A percentile compares a stretch with the other conserved stretches of the same genome.
Evolutionary conservation across 192 early-diverging fungal genomes (phyloP).

Genomic region (Entomortierella beljakovae): DNA sequence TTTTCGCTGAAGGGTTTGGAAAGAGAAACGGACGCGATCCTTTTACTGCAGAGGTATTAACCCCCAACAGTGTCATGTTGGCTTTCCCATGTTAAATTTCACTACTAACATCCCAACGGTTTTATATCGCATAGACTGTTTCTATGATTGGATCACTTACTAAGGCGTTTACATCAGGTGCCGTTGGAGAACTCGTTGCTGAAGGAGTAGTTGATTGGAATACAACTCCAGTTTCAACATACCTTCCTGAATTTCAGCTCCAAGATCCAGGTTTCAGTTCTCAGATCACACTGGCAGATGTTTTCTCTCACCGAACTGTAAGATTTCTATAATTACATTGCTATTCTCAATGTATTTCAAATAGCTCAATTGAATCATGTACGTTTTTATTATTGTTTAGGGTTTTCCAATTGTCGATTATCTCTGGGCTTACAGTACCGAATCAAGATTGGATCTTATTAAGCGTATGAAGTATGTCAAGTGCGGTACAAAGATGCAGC

Average conservation of each 20-base stretch:
- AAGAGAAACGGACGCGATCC: conserved; percentile 21
- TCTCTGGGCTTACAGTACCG: background rate
- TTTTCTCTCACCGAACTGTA: conserved; percentile 40
- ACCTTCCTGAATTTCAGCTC: conserved; percentile 13
- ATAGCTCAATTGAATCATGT: background rate
- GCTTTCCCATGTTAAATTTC: background rate
- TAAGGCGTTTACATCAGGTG: conserved; percentile 23
- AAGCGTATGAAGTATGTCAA: conserved; percentile 24
- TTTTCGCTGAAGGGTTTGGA: conserved; percentile 32
- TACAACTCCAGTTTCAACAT: conserved; percentile 26
- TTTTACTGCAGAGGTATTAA: conserved; percentile 17
- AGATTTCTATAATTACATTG: background rate
- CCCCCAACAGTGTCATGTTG: background rate
- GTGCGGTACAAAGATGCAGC: background rate
- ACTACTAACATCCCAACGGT: background rate
- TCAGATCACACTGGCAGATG: conserved; percentile 24
- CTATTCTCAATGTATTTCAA: background rate
- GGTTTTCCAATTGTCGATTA: background rate
- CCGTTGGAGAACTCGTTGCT: conserved; percentile 26
- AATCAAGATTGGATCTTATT: conserved; percentile 5
- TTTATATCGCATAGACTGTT: background rate
- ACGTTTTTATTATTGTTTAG: conserved; percentile 3
- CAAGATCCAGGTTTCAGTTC: conserved; percentile 15
- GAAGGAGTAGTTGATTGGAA: conserved; percentile 40
- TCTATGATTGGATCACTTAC: conserved; percentile 21